phyloP scores from a whole-genome alignment of 2,329 filamentous ascomycete genomes.

The Arthrobotrys entomopaga region DNA sequence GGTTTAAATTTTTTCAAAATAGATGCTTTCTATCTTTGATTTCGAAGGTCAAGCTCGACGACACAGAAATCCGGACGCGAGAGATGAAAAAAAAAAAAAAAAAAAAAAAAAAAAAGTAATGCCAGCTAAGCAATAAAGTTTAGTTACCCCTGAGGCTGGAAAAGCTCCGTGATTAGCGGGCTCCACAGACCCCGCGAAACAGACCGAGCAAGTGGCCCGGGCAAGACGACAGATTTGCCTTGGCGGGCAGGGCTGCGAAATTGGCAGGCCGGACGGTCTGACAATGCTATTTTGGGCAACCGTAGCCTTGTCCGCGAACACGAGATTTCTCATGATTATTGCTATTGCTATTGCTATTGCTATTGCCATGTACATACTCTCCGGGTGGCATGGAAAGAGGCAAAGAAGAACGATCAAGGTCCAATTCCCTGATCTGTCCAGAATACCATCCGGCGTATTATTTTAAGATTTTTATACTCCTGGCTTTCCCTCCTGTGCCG shows the following conservation, averaged over 20 bases:
- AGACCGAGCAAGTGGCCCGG: conserved; percentile 21
- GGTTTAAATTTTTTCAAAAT: too few species aligned
- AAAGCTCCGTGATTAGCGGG: conserved; percentile 13
- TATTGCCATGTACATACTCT: too few species aligned
- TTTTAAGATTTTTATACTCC: too few species aligned
- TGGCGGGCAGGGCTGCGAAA: conserved; percentile 14
- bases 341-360: too few species aligned
- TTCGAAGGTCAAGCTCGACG: too few species aligned
- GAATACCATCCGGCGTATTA: conserved; percentile 3
- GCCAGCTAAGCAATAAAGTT: background rate
- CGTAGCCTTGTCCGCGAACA: too few species aligned
- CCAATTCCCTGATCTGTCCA: conserved; percentile 28
- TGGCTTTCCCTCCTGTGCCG: too few species aligned
- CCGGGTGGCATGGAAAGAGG: conserved; percentile 1
- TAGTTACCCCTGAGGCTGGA: conserved; percentile 40
- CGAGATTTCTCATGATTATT: too few species aligned
- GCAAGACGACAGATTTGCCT: conserved; percentile 23
- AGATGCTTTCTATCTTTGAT: too few species aligned
- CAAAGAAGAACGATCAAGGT: background rate
- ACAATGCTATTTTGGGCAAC: conserved; percentile 33
- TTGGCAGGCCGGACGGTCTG: conserved; percentile 12
- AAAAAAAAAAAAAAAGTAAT: too few species aligned
- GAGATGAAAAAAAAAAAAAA: too few species aligned
- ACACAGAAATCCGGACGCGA: too few species aligned
- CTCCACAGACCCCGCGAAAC: conserved; percentile 37